Conservation (phyloP, 768 basidiomycete species). For the Trametes punicea region DNA sequence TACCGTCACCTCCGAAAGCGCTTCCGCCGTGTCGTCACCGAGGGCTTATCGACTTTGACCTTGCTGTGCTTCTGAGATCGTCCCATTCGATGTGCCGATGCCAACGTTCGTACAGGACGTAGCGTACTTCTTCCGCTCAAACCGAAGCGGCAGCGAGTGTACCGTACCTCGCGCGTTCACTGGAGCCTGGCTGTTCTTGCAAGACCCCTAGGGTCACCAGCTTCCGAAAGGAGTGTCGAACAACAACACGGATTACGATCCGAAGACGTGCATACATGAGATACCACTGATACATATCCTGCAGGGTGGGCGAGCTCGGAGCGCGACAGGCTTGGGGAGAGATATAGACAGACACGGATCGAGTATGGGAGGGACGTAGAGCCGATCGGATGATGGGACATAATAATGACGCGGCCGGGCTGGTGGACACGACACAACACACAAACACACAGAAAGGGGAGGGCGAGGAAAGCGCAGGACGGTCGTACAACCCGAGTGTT, state of each 20-base stretch:
- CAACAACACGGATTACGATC: conserved; percentile 18
- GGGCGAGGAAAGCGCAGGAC: not conserved
- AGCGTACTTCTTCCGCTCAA: too few relatives aligned
- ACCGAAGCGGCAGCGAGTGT: too few relatives aligned
- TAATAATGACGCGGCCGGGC: conserved; percentile 5
- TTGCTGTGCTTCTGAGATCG: conserved; percentile 24
- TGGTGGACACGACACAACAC: not conserved
- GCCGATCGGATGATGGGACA: not conserved
- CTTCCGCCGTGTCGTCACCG: conserved; percentile 47
- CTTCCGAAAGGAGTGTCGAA: not conserved
- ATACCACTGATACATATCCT: conserved; percentile 23
- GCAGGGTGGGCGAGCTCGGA: not conserved
- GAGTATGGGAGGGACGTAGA: not conserved
- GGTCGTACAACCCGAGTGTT: conserved; percentile 10
- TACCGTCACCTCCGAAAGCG: conserved; percentile 41
- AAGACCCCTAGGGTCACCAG: not conserved
- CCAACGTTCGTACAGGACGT: not conserved
- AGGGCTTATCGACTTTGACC: conserved; percentile 35
- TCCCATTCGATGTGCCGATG: not conserved
- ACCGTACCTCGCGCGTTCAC: too few relatives aligned
- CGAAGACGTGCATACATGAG: conserved; percentile 21
- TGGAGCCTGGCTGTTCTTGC: too few relatives aligned
- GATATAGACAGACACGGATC: not conserved
- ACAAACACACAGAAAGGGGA: not conserved
- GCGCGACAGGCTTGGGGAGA: not conserved